Conservation (phyloP, 495 filamentous ascomycete species). For the Neurospora pannonica region DNA sequence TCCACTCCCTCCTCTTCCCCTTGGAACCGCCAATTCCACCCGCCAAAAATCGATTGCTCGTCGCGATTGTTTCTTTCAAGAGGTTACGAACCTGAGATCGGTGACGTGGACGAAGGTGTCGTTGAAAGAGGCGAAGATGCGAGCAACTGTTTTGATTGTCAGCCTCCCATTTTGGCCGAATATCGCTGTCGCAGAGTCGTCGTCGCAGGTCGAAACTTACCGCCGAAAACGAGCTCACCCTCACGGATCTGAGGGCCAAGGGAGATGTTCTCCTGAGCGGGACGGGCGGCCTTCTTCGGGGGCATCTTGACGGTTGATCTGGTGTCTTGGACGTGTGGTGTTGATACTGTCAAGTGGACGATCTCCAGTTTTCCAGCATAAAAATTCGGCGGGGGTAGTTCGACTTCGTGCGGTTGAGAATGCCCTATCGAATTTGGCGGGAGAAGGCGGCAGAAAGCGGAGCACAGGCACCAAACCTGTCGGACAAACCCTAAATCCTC, state of each 20-base stretch:
- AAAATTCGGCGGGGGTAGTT: conserved; percentile 20
- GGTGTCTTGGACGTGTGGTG: conserved; percentile 11
- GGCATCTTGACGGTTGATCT: conserved; percentile 50
- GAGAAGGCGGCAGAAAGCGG: conserved; percentile 16
- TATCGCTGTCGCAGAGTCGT: neutral
- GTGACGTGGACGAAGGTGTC: conserved; percentile 99
- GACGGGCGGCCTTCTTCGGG: conserved; percentile 73
- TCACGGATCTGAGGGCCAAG: conserved; percentile 68
- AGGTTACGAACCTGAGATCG: conserved; percentile 80
- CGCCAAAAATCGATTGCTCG: neutral
- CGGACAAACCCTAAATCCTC: conserved; percentile 23
- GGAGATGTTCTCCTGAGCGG: conserved; percentile 90
- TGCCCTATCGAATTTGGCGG: conserved; percentile 21
- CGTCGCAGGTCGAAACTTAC: conserved; percentile 5
- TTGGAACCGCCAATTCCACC: neutral
- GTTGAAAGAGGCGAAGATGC: conserved; percentile 99
- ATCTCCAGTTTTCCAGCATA: conserved; percentile 5
- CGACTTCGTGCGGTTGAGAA: conserved; percentile 17
- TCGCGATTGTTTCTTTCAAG: conserved; percentile 12
- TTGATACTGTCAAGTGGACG: conserved; percentile 11
- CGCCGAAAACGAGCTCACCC: conserved; percentile 93
- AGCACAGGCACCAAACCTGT: conserved; percentile 3
- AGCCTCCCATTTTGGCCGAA: neutral
- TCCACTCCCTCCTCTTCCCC: neutral
- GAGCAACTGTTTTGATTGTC: conserved; percentile 52